Evolutionary conservation across 2,329 filamentous ascomycete genomes (phyloP), one percentile per base, ranked within the genome.

Genomic region (Ceratocystis albifundus): DNA sequence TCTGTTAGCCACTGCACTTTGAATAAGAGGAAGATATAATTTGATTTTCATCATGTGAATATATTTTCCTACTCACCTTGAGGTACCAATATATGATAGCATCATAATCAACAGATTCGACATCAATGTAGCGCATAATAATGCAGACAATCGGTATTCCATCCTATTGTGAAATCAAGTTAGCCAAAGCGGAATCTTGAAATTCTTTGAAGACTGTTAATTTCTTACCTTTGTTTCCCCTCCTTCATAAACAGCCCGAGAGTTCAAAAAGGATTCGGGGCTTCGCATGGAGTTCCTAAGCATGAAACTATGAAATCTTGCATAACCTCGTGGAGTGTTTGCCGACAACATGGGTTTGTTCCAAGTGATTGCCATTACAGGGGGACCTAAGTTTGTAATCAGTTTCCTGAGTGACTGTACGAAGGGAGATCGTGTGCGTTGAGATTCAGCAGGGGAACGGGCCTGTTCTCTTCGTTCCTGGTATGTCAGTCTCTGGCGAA

Each of bases 251-350:
- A 88, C 83, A 30, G 85, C 85, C 25, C 85, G 79, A 28, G 83
- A 82, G 1, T 84, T 85, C 25, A 86, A 74, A 67, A 86, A 83
- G 2, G 84, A 86, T 70, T 88, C 86, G 0, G 82, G 83, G 70
- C 82, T 84, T 46, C 83, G 80, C 69, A 86, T 85, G 1, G 85
- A 85, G 72, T 88, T 87, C 20, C 82, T 81, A 59, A 88, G 78
- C 86, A 88, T 88, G 71, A 88, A 88, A 69, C 88, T 84, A 70
- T 88, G 86, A 70, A 88, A 88, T 28, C 84, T 78, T 1, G 85
- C 87, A 72, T 88, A 88, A 5, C 82, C 76, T 0, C 84, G 82
- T 3, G 85, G 85, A 20, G 75, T 82, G 69, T 88, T 88, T 30
- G 79, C 74, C 0, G 83, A 82, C n/a, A 88, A 83, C 62, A 82